Percentiles rank a stretch among this genome's conserved stretches.
Conservation (phyloP, 106 monocot genomes). For the Agapanthus africanus region DNA sequence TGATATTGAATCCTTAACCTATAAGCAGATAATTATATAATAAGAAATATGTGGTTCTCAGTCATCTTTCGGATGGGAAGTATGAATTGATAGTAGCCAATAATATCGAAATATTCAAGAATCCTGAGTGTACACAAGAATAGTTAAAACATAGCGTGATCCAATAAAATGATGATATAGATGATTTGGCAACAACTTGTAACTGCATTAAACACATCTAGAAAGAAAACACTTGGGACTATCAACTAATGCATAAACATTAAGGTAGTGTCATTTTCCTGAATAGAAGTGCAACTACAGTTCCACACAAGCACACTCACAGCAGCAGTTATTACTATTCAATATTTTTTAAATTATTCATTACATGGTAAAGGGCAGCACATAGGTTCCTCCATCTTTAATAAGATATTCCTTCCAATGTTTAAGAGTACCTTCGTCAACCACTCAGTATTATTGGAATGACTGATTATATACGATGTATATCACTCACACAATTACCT, state of each 20-base stretch:
- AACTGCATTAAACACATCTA: neutral
- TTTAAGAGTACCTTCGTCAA: too few species aligned
- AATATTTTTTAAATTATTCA: too few species aligned
- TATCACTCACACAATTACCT: too few species aligned
- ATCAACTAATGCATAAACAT: neutral
- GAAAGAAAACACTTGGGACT: neutral
- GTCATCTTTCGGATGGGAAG: neutral
- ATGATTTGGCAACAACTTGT: neutral
- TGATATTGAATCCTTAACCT: conserved; percentile 61
- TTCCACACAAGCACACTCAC: too few species aligned
- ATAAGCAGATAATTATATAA: neutral
- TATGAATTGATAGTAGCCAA: neutral
- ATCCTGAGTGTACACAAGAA: neutral
- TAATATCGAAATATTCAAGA: neutral
- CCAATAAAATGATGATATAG: neutral
- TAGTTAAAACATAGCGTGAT: neutral
- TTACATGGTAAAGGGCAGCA: too few species aligned
- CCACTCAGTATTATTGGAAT: too few species aligned
- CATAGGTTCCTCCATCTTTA: too few species aligned
- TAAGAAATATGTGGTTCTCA: neutral
- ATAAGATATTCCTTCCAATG: too few species aligned
- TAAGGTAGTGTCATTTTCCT: too few species aligned
- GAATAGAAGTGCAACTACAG: too few species aligned
- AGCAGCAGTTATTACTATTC: too few species aligned
- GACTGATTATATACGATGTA: too few species aligned